Evolutionary conservation across 1,139 yeast species (phyloP), one percentile per base, ranked within the genome.

Genomic region (Pichia sp.): DNA sequence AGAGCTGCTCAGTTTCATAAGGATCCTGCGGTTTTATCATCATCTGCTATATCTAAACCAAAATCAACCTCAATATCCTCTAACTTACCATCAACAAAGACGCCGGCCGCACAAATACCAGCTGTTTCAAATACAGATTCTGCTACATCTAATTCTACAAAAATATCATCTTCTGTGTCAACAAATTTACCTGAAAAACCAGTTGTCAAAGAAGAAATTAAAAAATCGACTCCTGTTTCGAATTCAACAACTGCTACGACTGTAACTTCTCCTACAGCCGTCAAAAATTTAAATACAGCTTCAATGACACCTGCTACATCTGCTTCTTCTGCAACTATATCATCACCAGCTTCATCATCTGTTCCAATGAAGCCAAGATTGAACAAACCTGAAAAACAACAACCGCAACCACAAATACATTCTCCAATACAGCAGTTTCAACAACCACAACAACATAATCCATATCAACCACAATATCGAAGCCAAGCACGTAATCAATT

Each of bases 1-100:
- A 71, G 85, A 53, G 79, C 78, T 31, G 82, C 80, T 30, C 74
- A 78, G 31, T 75, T 72, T 54, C 82, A 81, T 57, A 70, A 74
- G 54, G 95, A 86, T 60, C 95, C 95, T 1, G 92, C 95, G 0
- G 83, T 86, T 49, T 71, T 85, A 30, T 30, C 47, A 8, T 33
- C 52, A 12, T 41, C 50, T 24, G 43, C 49, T 10, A 35, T 30
- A 27, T 10, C 51, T 3, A 11, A 32, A 10, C 6, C 35, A 22
- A 32, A 31, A 7, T 20, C 22, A 9, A 9, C 33, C 10, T 20
- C 33, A 20, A 16, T 22, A 32, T 23, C 35, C 11, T 2, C 35
- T 16, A 16, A 16, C 16, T 16, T 16, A 3, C 16, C 10, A 4
- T 5, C n/a, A 5, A 32, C 11, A 11, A 11, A 10, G 6, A 9